Percentiles rank a stretch among this genome's conserved stretches.
Conservation (phyloP, 768 basidiomycete genomes). For the Crepidotus variabilis region DNA sequence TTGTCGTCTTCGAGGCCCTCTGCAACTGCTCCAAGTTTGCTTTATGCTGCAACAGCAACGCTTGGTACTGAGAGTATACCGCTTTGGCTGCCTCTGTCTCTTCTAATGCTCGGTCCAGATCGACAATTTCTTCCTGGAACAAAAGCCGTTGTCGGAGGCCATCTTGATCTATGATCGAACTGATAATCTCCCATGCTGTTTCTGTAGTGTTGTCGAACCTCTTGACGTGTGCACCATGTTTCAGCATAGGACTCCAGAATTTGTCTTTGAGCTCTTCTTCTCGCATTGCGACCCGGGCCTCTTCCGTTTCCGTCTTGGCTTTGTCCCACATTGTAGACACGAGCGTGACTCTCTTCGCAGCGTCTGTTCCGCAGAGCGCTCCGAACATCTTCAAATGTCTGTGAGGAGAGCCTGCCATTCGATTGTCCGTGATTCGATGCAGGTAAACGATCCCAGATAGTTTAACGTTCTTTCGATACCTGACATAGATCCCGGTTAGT, state of each 20-base stretch:
- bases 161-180: conserved; percentile 3
- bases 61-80: conserved; percentile 7
- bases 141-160: conserved; percentile 1
- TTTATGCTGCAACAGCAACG: conserved; percentile 8
- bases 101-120: conserved; percentile 1
- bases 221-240: conserved; percentile 6
- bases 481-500: background rate
- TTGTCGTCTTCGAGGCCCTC: background rate
- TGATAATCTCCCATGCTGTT: conserved; percentile 10
- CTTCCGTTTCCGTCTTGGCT: conserved; percentile 12
- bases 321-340: conserved; percentile 49
- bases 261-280: conserved; percentile 12
- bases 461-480: conserved; percentile 6
- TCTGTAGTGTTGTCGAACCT: conserved; percentile 7
- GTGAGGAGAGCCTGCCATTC: conserved; percentile 36
- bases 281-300: background rate
- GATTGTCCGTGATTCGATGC: conserved; percentile 38
- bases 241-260: conserved; percentile 15
- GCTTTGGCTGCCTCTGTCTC: conserved; percentile 11
- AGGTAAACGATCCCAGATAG: conserved; percentile 37
- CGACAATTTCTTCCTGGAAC: conserved; percentile 19
- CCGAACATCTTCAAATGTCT: conserved; percentile 43
- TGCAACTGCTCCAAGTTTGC: background rate
- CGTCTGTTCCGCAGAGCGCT: conserved; percentile 40
- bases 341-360: conserved; percentile 41